Evolutionary conservation across 2,329 filamentous ascomycete genomes (phyloP).

Genomic region (Calonectria honghensis): DNA sequence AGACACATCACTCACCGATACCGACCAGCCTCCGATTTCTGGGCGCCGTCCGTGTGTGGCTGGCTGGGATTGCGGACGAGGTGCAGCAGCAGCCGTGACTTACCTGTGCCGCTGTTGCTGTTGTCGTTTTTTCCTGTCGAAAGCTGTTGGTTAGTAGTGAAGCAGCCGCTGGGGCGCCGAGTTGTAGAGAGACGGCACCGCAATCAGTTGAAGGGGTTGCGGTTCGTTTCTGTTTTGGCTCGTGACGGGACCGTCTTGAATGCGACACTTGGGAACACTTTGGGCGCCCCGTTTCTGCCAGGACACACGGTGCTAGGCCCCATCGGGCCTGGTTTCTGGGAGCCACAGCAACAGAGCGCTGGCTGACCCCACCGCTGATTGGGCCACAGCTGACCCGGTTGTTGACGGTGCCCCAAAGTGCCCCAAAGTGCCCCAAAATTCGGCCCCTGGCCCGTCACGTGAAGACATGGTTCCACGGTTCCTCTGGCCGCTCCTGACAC

Average conservation of each 20-base stretch:
- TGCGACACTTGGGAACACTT: conserved; percentile 52
- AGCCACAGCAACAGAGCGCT: conserved; percentile 58
- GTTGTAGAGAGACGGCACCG: conserved; percentile 53
- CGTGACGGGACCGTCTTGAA: conserved; percentile 54
- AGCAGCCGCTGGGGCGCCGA: conserved; percentile 54
- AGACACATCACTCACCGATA: conserved; percentile 52
- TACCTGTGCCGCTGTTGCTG: conserved; percentile 47
- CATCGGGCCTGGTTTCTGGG: conserved; percentile 51
- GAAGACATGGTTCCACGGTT: conserved; percentile 18
- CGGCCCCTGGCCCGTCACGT: conserved; percentile 45
- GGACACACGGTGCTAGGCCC: conserved; percentile 49
- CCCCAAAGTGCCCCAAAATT: background rate
- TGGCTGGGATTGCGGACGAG: conserved; percentile 8
- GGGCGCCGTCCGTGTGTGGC: conserved; percentile 15
- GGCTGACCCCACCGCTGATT: conserved; percentile 49
- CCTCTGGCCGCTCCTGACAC: background rate
- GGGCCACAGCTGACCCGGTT: conserved; percentile 17
- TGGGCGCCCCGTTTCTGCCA: conserved; percentile 53
- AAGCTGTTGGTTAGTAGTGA: conserved; percentile 51
- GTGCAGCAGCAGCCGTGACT: conserved; percentile 36
- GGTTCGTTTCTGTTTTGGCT: conserved; percentile 51
- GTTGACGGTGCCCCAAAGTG: conserved; percentile 5
- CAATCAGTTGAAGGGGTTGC: conserved; percentile 50
- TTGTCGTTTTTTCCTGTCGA: conserved; percentile 19
- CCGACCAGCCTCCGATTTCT: conserved; percentile 42